Conservation (phyloP, 2,329 filamentous ascomycete genomes). For the Colletotrichum nymphaeae region DNA sequence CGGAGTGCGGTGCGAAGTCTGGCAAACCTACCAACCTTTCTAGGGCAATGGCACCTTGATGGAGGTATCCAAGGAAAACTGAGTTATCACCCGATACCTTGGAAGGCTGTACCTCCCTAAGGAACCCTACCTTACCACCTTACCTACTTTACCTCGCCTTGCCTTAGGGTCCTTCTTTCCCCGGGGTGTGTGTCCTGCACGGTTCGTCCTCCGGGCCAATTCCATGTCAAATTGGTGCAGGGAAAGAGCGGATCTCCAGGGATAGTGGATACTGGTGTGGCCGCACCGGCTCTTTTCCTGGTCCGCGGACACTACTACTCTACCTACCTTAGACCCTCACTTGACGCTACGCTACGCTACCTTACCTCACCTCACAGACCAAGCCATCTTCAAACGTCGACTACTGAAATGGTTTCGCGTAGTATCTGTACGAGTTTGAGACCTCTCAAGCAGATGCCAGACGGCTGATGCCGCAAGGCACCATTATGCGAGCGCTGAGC, state of each 20-base stretch:
- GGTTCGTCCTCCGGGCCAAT: conserved; percentile 10
- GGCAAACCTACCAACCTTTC: background rate
- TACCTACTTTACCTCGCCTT: background rate
- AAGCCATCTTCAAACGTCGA: background rate
- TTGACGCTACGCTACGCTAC: no score
- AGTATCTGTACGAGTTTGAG: background rate
- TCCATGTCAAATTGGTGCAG: background rate
- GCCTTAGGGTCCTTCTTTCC: background rate
- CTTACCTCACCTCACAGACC: background rate
- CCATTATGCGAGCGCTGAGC: background rate
- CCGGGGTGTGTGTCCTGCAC: background rate
- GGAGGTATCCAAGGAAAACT: background rate
- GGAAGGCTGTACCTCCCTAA: background rate
- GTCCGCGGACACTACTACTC: background rate
- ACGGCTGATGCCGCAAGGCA: background rate
- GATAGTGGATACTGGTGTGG: background rate
- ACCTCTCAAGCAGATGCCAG: background rate
- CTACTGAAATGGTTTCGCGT: background rate
- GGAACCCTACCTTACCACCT: background rate
- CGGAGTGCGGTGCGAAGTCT: background rate
- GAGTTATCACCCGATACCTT: background rate
- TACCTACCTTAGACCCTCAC: background rate
- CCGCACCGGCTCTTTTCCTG: background rate
- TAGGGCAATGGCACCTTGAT: background rate
- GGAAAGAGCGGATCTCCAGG: conserved; percentile 1